phyloP scores from a whole-genome alignment of 2,329 filamentous ascomycete species.

The Pseudogymnoascus sp. region DNA sequence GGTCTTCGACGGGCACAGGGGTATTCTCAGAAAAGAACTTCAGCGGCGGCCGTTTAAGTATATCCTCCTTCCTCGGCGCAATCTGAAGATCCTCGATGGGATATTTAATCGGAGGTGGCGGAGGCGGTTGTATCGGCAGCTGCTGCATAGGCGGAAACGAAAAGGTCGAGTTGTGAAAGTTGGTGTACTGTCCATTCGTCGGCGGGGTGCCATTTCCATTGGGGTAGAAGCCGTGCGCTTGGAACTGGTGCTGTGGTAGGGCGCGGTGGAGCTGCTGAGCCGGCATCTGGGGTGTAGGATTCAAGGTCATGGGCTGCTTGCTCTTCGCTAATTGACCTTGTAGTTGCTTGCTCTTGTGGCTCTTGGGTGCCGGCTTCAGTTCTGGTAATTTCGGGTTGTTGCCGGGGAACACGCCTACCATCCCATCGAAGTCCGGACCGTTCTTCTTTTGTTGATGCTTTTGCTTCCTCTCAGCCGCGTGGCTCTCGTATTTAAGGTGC shows the following conservation, averaged over 20 bases:
- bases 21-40: slow-evolving; percentile 68
- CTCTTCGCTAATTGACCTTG: slow-evolving; percentile 31
- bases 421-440: slow-evolving; percentile 27
- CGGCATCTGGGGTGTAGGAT: slow-evolving; percentile 24
- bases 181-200: slow-evolving; percentile 22
- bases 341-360: slow-evolving; percentile 54
- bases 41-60: slow-evolving; percentile 57
- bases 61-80: slow-evolving; percentile 53
- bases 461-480: slow-evolving; percentile 68
- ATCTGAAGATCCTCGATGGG: slow-evolving; percentile 92
- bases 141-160: slow-evolving; percentile 37
- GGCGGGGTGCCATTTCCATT: slow-evolving; percentile 16
- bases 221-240: neutral
- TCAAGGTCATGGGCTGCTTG: slow-evolving; percentile 30
- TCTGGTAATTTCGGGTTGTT: slow-evolving; percentile 55
- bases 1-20: slow-evolving; percentile 41
- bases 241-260: neutral
- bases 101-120: slow-evolving; percentile 76
- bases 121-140: slow-evolving; percentile 30
- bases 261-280: slow-evolving; percentile 6
- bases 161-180: slow-evolving; percentile 37
- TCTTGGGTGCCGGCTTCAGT: slow-evolving; percentile 65
- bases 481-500: slow-evolving; percentile 73
- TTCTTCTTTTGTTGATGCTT: slow-evolving; percentile 53
- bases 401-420: slow-evolving; percentile 28